Conservation (phyloP, 208 protist genomes). For the Giardia duodenalis region DNA sequence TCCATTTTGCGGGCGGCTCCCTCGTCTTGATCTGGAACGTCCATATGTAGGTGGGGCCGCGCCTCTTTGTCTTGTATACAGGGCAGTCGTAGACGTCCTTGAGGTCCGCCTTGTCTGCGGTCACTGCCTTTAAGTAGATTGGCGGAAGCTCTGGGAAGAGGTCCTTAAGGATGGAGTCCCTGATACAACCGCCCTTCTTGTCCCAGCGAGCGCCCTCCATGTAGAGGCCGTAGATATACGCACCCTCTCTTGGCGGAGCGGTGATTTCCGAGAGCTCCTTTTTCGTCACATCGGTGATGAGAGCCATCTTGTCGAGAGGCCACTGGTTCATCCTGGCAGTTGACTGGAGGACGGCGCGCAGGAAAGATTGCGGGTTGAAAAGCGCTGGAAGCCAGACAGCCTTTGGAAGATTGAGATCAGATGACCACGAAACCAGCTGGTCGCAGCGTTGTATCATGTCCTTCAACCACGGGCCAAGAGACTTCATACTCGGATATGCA, state of each 20-base stretch:
- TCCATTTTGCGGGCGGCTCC: conserved; percentile 75
- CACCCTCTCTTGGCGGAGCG: conserved; percentile 73
- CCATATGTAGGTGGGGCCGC: conserved; percentile 75
- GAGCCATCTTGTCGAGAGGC: conserved; percentile 40
- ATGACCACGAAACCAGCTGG: conserved; percentile 69
- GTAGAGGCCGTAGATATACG: conserved; percentile 78
- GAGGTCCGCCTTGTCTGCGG: conserved; percentile 51
- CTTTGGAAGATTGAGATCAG: conserved; percentile 26
- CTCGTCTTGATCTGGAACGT: conserved; percentile 78
- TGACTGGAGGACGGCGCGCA: conserved; percentile 88
- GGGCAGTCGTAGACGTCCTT: conserved; percentile 76
- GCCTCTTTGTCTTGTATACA: conserved; percentile 82
- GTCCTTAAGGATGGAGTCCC: conserved; percentile 72
- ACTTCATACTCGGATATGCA: conserved; percentile 77
- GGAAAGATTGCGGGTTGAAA: conserved; percentile 95
- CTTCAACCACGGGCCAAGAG: conserved; percentile 71
- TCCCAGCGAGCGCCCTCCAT: conserved; percentile 92
- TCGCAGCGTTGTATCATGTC: conserved; percentile 75
- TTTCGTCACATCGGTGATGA: conserved; percentile 55
- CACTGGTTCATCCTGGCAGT: conserved; percentile 39
- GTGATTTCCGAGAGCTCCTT: conserved; percentile 63
- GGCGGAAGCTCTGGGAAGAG: conserved; percentile 54
- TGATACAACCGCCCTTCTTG: conserved; percentile 58
- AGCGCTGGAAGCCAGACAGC: conserved; percentile 65
- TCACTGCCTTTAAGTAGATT: conserved; percentile 54